Evolutionary conservation across 78 protist species (phyloP).

Genomic region (Emiliania huxleyi): DNA sequence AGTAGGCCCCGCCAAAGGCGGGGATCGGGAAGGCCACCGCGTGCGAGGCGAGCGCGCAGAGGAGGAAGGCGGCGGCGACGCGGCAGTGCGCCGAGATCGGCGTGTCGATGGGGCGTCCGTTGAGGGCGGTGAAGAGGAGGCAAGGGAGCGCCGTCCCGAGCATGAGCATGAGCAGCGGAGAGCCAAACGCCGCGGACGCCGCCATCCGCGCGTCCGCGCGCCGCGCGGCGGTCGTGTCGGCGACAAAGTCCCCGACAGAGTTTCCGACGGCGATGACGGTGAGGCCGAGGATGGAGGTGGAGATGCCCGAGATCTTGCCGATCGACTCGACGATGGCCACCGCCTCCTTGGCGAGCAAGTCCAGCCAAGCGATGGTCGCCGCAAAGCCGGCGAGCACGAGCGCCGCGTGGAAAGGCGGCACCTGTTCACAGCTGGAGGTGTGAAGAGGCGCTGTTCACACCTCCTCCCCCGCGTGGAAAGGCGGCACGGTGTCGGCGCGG

Average conservation of each 20-base stretch:
- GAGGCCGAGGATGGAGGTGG: neutral
- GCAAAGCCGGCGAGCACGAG: neutral
- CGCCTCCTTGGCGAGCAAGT: neutral
- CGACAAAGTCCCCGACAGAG: neutral
- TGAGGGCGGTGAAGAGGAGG: neutral
- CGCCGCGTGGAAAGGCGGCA: neutral
- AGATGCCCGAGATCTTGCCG: neutral
- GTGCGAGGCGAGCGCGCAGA: neutral
- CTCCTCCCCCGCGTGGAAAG: neutral
- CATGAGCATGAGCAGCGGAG: neutral
- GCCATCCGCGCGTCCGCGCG: neutral
- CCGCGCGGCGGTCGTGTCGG: neutral
- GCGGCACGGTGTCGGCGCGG: neutral
- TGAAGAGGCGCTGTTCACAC: too few relatives aligned
- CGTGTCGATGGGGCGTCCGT: neutral
- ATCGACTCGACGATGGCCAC: neutral
- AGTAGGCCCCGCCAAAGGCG: neutral
- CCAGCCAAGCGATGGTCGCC: neutral
- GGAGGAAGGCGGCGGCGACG: neutral
- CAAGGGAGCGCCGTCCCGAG: neutral
- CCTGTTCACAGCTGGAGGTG: neutral
- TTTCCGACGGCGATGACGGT: constrained; percentile 30
- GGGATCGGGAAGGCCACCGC: neutral
- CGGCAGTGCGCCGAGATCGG: neutral
- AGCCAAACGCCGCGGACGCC: neutral